Evolutionary conservation across 257 asterid species (phyloP).

Genomic region (Cynanchum wilfordii): DNA sequence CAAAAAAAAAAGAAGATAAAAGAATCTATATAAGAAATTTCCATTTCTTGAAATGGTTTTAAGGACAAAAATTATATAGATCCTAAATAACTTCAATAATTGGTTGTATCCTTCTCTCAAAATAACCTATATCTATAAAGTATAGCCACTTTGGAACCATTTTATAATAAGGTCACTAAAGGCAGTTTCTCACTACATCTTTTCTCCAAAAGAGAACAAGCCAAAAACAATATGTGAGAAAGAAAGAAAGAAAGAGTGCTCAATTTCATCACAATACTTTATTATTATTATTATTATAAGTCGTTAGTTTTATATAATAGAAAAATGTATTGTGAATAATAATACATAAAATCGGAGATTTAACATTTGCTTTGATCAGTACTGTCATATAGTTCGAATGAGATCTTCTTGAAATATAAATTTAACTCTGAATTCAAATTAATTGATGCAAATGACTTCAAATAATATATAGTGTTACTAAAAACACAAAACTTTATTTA

Average conservation of each 20-base stretch:
- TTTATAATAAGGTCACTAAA: background rate
- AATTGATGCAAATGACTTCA: no score
- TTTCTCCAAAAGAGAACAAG: slow-evolving; percentile 7
- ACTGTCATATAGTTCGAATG: no score
- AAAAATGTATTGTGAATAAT: no score
- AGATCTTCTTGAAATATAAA: no score
- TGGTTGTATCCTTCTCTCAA: background rate
- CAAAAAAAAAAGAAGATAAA: no score
- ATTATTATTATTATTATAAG: no score
- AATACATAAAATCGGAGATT: no score
- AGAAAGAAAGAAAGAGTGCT: background rate
- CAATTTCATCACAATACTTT: background rate
- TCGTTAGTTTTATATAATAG: no score
- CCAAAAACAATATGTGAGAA: background rate
- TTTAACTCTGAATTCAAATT: no score
- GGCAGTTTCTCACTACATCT: background rate
- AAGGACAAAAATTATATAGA: background rate
- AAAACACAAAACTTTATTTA: no score
- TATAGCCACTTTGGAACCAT: background rate
- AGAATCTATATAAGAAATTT: background rate
- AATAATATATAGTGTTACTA: no score
- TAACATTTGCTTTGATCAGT: no score
- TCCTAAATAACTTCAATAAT: background rate
- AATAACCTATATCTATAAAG: background rate
- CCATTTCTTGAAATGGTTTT: background rate